Evolutionary conservation across 495 filamentous ascomycete species (phyloP), one percentile per base, ranked within the genome.

Genomic region (Paragyromitra xinjiangensis): DNA sequence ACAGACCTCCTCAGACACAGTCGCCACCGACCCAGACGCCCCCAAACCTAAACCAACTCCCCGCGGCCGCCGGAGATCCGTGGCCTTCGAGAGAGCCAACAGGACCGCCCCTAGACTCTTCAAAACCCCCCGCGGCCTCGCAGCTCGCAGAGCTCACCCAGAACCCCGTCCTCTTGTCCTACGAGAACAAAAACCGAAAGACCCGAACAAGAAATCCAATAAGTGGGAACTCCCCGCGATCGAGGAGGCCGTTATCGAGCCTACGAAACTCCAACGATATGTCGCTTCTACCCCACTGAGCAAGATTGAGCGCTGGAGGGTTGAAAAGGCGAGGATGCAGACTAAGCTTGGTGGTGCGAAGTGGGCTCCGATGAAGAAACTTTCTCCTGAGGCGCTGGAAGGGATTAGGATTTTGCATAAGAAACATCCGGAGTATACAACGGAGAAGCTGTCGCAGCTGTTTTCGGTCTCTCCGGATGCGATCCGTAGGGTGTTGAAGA

Each of bases 331-430:
- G 0, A 89, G 88, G 0, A 82, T 95, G 19, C 84, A 89, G 67
- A 80, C 86, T 39, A 97, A 98, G 81, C 97, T 98, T 78, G 87
- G 89, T 0, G 83, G 78, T 0, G 84, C 87, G 6, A 90, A 90
- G 6, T 99, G 95, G 94, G 85, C 87, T 51, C 94, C 95, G 26
- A 86, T 86, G 34, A 98, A 96, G 84, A 90, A 90, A 70, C 89
- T 99, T 1, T 98, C 95, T 0, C 95, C 95, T 0, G 94, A 97
- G 83, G 92, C 95, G 11, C 82, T 97, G 11, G 91, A 94, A 16
- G 94, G 93, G 37, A 97, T 98, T 71, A 90, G 92, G 22, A 89
- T 90, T 39, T 86, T 99, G 26, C 88, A 97, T 81, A 83, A 87
- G 2, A 88, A 92, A 75, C 89, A 92, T 58, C 94, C 95, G 0